Evolutionary conservation across 352 stramenopile species (phyloP), one percentile per base, ranked within the genome.

Genomic region (Pythium brassicae): DNA sequence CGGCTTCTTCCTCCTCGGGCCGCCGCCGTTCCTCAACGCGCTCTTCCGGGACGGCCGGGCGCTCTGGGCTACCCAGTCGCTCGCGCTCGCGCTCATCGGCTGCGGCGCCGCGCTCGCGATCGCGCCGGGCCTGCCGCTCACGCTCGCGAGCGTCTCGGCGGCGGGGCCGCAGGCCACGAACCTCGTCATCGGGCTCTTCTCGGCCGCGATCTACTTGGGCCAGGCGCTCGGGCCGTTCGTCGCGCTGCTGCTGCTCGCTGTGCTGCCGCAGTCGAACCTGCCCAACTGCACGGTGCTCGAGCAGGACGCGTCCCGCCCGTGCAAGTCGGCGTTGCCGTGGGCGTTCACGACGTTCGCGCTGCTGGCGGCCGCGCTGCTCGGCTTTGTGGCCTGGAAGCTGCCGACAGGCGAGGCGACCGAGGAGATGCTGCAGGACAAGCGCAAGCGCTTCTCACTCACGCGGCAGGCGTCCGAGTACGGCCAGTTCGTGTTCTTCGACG

Each of bases 401-500:
- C 74, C 64, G 26, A 69, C 60, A 7, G 64, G 57, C n/a, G 66
- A 70, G 12, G 62, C 62, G 23, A 60, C 66, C 23, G 69, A 64
- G 1, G 64, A 71, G 50, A 29, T 80, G 52, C 62, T 78, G 27
- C 63, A 60, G 17, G 57, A 70, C 37, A 78, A 68, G 40, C 61
- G 55, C 12, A 73, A 68, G 23, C 77, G 71, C 47, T 64, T 86
- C 25, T 65, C 68, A 6, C 61, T 87, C 34, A 71, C 68, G 57
- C 70, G 76, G 15, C 76, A 89, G 64, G 54, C 76, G 39, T 87
- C 79, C 43, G 77, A 87, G 62, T 87, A 89, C 64, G 79, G 79
- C 6, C 76, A 87, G 61, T 89, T 87, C 56, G 75, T 89, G 11
- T 80, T 74, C 63, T 84, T 89, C 40, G 79, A 89, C 65, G 79